Evolutionary conservation across 176 grass and related monocot species (phyloP), one percentile per base, ranked within the genome.

Genomic region (Carex pumila): DNA sequence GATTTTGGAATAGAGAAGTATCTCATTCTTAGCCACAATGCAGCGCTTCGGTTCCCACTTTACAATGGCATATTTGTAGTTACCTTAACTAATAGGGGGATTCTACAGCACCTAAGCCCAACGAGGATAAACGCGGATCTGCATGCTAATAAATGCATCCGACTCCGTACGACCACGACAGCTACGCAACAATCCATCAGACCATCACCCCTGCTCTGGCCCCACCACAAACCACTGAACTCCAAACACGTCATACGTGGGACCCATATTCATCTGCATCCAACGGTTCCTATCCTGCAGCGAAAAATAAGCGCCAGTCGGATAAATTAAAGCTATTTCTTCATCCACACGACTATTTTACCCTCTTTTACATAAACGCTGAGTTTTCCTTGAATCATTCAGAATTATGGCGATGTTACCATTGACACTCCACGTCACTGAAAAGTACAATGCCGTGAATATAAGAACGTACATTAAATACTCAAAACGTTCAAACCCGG

Each of bases 131-230:
- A 55, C n/a, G 72, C 80, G 62, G 62, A 83, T 69, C 81, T 62
- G 61, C 61, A 83, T 66, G 64, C 37, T 10, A 83, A 83, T 83
- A 83, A 68, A 83, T 83, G 81, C 81, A 83, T 53, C 81, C 62
- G 81, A 41, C 10, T 83, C 81, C 81, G 81, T 83, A 83, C 81
- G 45, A 47, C 36, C 5, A 52, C 54, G 81, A 83, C 62, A 83
- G 81, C 81, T 83, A 29, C 45, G 81, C 81, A 66, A 64, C 81
- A 83, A 68, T 62, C 47, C 2, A 50, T 50, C 47, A 50, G 9
- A 50, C 22, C 62, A 54, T 83, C 58, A 63, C 18, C 57, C 21
- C 52, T 57, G 68, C 37, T 11, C 0, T 45, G 37, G 18, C 68
- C 68, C 68, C 53, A 79, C 78, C 29, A 62, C 78, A 29, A 25